Evolutionary conservation across 2,329 filamentous ascomycete genomes (phyloP), one percentile per base, ranked within the genome.

Genomic region (Oidium heveae): DNA sequence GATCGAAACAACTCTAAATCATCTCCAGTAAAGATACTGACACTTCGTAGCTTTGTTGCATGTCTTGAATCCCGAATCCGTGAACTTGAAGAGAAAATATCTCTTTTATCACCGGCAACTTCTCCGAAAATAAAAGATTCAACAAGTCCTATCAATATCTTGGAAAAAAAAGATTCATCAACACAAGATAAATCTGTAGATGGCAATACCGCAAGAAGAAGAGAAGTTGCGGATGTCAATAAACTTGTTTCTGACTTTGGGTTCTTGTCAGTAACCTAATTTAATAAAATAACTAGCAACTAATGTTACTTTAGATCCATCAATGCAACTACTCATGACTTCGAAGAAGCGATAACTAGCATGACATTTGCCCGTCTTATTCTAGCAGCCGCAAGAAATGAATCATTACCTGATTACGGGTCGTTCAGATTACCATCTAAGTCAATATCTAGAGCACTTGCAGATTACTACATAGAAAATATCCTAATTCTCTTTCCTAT

Each of bases 301-400:
- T 36, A 53, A 13, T 49, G 52, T 4, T 58, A 57, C 59, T 52
- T 16, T 61, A 91, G 86, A 55, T 86, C 89, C 5, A 86, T 98
- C 63, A 94, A 94, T 70, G 88, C 91, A 32, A 95, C 88, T 0
- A 89, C 88, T 1, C 77, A 87, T 63, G 91, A 96, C 66, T 95
- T 95, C 64, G 86, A 94, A 65, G 83, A 86, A 9, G 86, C 88
- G 56, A 80, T 84, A 33, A 83, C 79, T 57, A 86, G 86, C 62
- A 93, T 94, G 76, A 94, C 87, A 0, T 95, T 95, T 72, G 86
- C 87, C 28, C 81, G 86, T 37, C 74, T 96, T 20, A 83, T 95
- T 24, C 70, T 94, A 32, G 85, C 85, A n/a, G 84, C 89, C 6
- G 80, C 85, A 39, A 77, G 77, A 10, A 85, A 86, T 60, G 80